Evolutionary conservation across 352 stramenopile species (phyloP).

Genomic region (Globisporangium megalacanthum): DNA sequence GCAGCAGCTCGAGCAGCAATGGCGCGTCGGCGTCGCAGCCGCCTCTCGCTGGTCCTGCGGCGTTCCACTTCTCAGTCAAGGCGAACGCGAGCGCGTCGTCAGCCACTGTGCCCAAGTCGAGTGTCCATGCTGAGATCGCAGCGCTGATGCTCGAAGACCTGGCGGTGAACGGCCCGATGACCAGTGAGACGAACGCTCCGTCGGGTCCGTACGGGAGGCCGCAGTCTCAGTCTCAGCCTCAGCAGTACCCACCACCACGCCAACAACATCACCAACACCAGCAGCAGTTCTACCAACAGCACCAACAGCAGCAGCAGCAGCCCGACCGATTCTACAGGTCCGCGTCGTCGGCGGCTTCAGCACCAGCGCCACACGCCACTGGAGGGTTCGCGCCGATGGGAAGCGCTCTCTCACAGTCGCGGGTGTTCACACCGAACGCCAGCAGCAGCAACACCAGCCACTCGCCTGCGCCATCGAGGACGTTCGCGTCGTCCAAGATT

Average conservation of each 20-base stretch:
- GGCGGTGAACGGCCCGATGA: background rate
- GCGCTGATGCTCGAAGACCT: conserved; percentile 14
- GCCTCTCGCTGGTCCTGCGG: background rate
- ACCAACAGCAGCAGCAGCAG: background rate
- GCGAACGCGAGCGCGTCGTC: background rate
- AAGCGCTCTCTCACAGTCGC: background rate
- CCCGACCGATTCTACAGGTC: background rate
- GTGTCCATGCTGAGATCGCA: conserved; percentile 12
- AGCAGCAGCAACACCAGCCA: conserved; percentile 6
- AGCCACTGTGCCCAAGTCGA: conserved; percentile 4
- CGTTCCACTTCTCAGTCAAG: conserved; percentile 15
- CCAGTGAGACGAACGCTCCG: background rate
- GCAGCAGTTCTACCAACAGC: background rate
- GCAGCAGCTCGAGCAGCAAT: background rate
- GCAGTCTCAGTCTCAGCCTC: background rate
- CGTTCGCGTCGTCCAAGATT: conserved; percentile 13
- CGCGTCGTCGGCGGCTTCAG: background rate
- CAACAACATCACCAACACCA: conserved; percentile 1
- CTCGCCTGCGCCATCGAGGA: background rate
- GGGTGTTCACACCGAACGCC: background rate
- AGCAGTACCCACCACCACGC: background rate
- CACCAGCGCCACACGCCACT: background rate
- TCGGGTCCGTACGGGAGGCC: conserved; percentile 8
- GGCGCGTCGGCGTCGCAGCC: background rate
- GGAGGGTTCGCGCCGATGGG: background rate